Percentiles rank a stretch among this genome's conserved stretches.
Evolutionary conservation across 768 basidiomycete species (phyloP).

Genomic region (Serendipita vermifera): DNA sequence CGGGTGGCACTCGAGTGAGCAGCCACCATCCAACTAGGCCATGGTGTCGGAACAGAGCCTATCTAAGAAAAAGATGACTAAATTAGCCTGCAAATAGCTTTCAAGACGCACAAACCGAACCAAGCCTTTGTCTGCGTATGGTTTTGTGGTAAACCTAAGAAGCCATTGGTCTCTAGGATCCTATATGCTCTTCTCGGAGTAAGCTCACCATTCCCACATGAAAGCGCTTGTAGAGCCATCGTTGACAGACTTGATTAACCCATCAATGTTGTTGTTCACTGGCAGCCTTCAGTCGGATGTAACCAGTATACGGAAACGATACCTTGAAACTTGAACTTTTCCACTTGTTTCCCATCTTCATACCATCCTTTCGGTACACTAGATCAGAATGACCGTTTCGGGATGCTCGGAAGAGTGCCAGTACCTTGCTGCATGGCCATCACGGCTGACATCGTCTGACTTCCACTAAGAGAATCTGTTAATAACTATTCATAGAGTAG

Average conservation of each 20-base stretch:
- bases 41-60: constrained; percentile 78
- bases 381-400: constrained; percentile 13
- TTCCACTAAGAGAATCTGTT: constrained; percentile 40
- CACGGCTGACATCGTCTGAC: constrained; percentile 91
- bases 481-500: neutral
- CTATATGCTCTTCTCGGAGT: neutral
- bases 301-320: constrained; percentile 12
- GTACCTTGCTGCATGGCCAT: constrained; percentile 85
- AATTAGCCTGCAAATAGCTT: neutral
- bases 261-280: constrained; percentile 75
- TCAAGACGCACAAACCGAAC: constrained; percentile 60
- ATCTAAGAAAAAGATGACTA: constrained; percentile 34
- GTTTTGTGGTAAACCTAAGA: constrained; percentile 58
- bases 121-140: constrained; percentile 65
- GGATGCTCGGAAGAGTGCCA: constrained; percentile 27
- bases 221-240: constrained; percentile 79
- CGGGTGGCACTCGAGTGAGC: constrained; percentile 51
- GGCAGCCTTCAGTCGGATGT: neutral
- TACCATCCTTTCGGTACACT: neutral
- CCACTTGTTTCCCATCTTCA: constrained; percentile 30
- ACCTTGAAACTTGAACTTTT: constrained; percentile 49
- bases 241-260: constrained; percentile 77
- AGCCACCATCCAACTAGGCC: constrained; percentile 95
- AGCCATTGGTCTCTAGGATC: neutral
- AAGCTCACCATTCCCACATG: constrained; percentile 72